These are phyloP conservation scores for Xeromyces bisporus DNA, from an alignment of 495 filamentous ascomycete genomes.

Conservation along the genomic window DNA sequence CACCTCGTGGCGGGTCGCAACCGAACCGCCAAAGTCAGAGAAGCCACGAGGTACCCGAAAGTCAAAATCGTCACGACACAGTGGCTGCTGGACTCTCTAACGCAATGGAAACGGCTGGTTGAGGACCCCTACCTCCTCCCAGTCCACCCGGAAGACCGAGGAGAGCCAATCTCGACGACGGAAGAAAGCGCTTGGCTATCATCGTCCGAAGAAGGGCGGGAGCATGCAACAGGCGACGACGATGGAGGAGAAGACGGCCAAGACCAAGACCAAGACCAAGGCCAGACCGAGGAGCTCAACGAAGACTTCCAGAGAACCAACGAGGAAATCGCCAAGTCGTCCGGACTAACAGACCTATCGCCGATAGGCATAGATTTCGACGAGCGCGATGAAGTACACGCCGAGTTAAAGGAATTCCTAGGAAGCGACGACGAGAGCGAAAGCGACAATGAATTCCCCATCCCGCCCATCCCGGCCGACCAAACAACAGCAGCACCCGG, in stretches of 20 bases:
- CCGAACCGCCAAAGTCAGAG: slow-evolving; percentile 76
- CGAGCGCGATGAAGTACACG: slow-evolving; percentile 38
- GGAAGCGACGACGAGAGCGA: slow-evolving; percentile 47
- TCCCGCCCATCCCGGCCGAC: slow-evolving; percentile 12
- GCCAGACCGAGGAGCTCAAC: slow-evolving; percentile 17
- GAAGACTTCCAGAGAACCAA: slow-evolving; percentile 35
- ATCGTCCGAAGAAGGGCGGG: slow-evolving; percentile 25
- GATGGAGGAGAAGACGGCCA: no score
- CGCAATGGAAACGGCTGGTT: slow-evolving; percentile 56
- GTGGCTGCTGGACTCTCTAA: slow-evolving; percentile 73
- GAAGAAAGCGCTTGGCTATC: slow-evolving; percentile 23
- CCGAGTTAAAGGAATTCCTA: slow-evolving; percentile 65
- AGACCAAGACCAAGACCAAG: no score
- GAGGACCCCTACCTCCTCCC: slow-evolving; percentile 58
- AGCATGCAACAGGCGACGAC: slow-evolving; percentile 23
- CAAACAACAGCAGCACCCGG: slow-evolving; percentile 6
- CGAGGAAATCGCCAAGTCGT: slow-evolving; percentile 25
- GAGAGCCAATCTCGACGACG: slow-evolving; percentile 21
- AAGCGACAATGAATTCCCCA: slow-evolving; percentile 16
- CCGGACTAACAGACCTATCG: slow-evolving; percentile 16
- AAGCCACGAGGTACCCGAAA: slow-evolving; percentile 51
- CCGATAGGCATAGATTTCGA: slow-evolving; percentile 28
- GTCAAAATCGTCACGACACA: slow-evolving; percentile 81
- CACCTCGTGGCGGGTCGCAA: slow-evolving; percentile 58
- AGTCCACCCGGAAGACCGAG: slow-evolving; percentile 44